A percentile compares a stretch with the other conserved stretches of the same genome.
These are phyloP conservation scores for Auriculariales sp. DNA, from an alignment of 768 basidiomycete species.

Conservation along the genomic window DNA sequence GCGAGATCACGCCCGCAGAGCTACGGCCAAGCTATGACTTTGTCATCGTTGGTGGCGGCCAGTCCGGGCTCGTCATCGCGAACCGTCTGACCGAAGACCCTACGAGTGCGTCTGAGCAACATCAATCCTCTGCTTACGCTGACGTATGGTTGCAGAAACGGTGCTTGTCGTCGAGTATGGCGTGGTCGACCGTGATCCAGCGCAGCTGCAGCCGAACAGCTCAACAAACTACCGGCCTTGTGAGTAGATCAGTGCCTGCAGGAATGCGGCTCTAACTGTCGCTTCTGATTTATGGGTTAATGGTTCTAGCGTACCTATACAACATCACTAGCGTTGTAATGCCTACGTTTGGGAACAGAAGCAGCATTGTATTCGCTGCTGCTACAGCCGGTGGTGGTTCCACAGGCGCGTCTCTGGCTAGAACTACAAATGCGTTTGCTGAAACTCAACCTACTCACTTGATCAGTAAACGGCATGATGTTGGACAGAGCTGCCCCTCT, in stretches of 20 bases:
- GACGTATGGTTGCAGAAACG: too few relatives aligned
- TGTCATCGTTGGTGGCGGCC: constrained; percentile 21
- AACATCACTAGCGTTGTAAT: background rate
- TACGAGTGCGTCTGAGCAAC: too few relatives aligned
- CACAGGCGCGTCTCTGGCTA: background rate
- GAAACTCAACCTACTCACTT: background rate
- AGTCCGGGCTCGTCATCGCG: constrained; percentile 18
- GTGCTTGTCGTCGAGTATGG: constrained; percentile 3
- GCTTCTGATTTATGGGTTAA: background rate
- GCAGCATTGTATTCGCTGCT: background rate
- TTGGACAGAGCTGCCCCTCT: background rate
- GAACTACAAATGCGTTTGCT: background rate
- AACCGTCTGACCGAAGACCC: constrained; percentile 18
- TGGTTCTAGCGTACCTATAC: too few relatives aligned
- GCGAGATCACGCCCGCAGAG: background rate
- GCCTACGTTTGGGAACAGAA: background rate
- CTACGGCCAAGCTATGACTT: constrained; percentile 14
- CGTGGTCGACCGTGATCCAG: background rate
- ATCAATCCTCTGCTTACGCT: too few relatives aligned
- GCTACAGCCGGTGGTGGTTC: constrained; percentile 1
- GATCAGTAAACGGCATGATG: constrained; percentile 1
- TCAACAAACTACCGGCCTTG: too few relatives aligned
- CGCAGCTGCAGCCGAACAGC: background rate
- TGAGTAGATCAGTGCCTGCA: background rate
- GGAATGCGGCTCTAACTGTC: background rate